A percentile compares a stretch with the other conserved stretches of the same genome.
These are phyloP conservation scores for Coniophora puteana DNA, from an alignment of 1,284 basidiomycete species.

Conservation along the genomic window DNA sequence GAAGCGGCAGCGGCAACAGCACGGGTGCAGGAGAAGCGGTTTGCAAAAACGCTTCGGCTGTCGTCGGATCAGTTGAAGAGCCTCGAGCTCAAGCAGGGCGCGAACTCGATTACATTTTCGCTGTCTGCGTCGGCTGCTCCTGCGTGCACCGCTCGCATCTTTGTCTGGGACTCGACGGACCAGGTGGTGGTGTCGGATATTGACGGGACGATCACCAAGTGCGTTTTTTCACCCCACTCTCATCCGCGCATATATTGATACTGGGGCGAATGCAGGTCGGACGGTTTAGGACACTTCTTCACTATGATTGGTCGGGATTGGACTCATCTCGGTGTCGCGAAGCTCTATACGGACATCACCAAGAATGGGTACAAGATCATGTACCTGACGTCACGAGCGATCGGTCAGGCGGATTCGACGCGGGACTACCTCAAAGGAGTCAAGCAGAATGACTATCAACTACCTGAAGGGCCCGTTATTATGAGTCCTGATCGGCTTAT, in stretches of 20 bases:
- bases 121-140: conserved; percentile 87
- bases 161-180: conserved; percentile 92
- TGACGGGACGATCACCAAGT: conserved; percentile 99
- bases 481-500: conserved; percentile 98
- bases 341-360: conserved; percentile 95
- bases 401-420: conserved; percentile 97
- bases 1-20: conserved; percentile 6
- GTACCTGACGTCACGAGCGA: conserved; percentile 97
- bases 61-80: conserved; percentile 80
- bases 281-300: conserved; percentile 96
- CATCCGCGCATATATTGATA: conserved; percentile 4
- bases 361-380: conserved; percentile 98
- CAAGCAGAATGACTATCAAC: conserved; percentile 91
- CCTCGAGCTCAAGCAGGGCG: conserved; percentile 82
- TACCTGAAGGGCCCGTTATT: conserved; percentile 97
- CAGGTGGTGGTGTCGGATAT: conserved; percentile 96
- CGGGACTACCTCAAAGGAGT: conserved; percentile 94
- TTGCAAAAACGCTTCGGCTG: conserved; percentile 89
- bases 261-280: conserved; percentile 60
- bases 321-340: conserved; percentile 98
- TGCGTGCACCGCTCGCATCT: conserved; percentile 90
- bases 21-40: conserved; percentile 46
- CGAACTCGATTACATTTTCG: conserved; percentile 93
- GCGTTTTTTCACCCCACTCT: conserved; percentile 19
- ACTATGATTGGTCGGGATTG: conserved; percentile 99